Evolutionary conservation across 768 basidiomycete genomes (phyloP).

Genomic region (Auriculariales sp.): DNA sequence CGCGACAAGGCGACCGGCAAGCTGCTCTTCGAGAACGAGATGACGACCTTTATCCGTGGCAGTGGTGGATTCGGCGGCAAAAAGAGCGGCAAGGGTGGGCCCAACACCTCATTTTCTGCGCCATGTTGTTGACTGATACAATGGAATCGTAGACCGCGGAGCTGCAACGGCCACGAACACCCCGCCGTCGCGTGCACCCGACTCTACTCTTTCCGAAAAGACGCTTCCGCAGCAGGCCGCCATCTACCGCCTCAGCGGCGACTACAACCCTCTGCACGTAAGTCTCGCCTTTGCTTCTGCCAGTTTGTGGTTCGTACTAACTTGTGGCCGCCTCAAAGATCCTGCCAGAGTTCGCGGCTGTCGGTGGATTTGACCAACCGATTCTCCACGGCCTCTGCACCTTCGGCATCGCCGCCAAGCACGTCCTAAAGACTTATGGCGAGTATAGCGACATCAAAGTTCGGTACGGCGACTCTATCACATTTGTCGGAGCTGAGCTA

Average conservation of each 20-base stretch:
- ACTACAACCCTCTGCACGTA: conserved; percentile 82
- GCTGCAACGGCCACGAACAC: conserved; percentile 69
- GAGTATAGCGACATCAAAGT: conserved; percentile 89
- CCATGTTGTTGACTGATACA: neutral
- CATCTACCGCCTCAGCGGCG: conserved; percentile 84
- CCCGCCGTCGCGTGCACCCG: conserved; percentile 71
- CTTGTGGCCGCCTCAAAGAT: conserved; percentile 33
- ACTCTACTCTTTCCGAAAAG: conserved; percentile 79
- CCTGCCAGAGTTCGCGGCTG: conserved; percentile 81
- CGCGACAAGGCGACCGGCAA: conserved; percentile 66
- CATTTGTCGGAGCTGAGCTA: neutral
- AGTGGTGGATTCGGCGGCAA: conserved; percentile 95
- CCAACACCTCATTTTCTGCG: neutral
- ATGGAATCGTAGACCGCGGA: conserved; percentile 55
- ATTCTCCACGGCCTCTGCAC: conserved; percentile 81
- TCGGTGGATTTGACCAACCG: conserved; percentile 89
- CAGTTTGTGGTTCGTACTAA: neutral
- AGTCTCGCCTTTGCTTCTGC: conserved; percentile 13
- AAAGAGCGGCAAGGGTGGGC: conserved; percentile 60
- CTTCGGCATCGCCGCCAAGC: conserved; percentile 88
- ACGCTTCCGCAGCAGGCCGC: conserved; percentile 75
- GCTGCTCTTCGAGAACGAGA: conserved; percentile 82
- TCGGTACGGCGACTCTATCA: conserved; percentile 33
- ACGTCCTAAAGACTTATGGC: conserved; percentile 79
- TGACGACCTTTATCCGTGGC: conserved; percentile 84